Evolutionary conservation across 2,329 filamentous ascomycete genomes (phyloP).

Genomic region (Paramyrothecium sp.): DNA sequence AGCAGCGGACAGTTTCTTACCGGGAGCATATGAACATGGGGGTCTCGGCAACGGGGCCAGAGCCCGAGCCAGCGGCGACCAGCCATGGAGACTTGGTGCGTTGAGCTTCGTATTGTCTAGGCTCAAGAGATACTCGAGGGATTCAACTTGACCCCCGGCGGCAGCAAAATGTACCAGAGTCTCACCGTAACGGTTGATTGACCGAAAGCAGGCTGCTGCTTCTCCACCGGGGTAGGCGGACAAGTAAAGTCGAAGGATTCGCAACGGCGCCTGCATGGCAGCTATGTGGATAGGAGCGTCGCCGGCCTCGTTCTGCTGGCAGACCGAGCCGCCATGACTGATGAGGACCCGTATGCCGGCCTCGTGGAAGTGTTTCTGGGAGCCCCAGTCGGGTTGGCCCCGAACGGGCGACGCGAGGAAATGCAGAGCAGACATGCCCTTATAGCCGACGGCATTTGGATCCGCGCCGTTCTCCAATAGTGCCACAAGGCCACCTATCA

Average conservation of each 20-base stretch:
- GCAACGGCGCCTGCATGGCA: slow-evolving; percentile 11
- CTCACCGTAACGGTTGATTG: slow-evolving; percentile 17
- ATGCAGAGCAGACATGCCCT: slow-evolving; percentile 18
- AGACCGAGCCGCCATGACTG: slow-evolving; percentile 11
- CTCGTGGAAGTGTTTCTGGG: slow-evolving; percentile 5
- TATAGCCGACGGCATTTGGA: slow-evolving; percentile 9
- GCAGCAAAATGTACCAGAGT: slow-evolving; percentile 26
- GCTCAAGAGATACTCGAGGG: slow-evolving; percentile 13
- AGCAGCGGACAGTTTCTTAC: not conserved
- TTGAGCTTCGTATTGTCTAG: slow-evolving; percentile 17
- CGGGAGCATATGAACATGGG: not conserved
- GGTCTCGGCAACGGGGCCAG: slow-evolving; percentile 9
- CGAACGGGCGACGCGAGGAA: slow-evolving; percentile 8
- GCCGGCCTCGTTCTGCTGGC: slow-evolving; percentile 13
- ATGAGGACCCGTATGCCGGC: slow-evolving; percentile 16
- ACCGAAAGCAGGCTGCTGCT: slow-evolving; percentile 3
- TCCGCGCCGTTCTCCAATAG: slow-evolving; percentile 23
- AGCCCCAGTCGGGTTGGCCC: no score
- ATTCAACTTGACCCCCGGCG: slow-evolving; percentile 16
- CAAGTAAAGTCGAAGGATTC: slow-evolving; percentile 17
- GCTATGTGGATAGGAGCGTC: slow-evolving; percentile 18
- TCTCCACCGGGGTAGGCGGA: slow-evolving; percentile 1
- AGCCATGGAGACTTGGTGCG: slow-evolving; percentile 17
- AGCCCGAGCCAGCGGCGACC: slow-evolving; percentile 28
- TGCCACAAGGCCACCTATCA: slow-evolving; percentile 14